Percentiles rank a stretch among this genome's conserved stretches.
Conservation (phyloP, 345 rosid genomes). For the Excoecaria agallocha region DNA sequence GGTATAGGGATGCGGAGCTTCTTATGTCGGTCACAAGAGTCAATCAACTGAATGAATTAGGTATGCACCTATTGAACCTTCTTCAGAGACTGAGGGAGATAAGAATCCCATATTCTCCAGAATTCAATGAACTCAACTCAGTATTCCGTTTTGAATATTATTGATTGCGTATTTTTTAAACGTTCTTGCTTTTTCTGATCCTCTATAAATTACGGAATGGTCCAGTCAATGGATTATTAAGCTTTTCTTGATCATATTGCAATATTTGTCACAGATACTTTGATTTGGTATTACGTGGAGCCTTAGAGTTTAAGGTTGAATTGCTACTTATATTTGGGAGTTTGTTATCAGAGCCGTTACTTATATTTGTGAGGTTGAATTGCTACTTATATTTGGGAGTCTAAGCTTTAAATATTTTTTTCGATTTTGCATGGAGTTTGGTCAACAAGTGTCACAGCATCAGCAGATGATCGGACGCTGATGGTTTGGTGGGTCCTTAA, state of each 20-base stretch:
- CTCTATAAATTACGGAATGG: too few relatives aligned
- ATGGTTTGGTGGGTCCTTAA: background rate
- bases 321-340: too few relatives aligned
- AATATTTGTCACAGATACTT: too few relatives aligned
- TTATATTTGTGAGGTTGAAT: too few relatives aligned
- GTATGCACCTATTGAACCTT: constrained; percentile 27
- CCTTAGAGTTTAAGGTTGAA: background rate
- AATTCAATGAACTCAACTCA: background rate
- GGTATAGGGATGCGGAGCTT: constrained; percentile 67
- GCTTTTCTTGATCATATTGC: too few relatives aligned
- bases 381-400: background rate
- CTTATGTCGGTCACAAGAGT: constrained; percentile 76
- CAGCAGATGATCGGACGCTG: background rate
- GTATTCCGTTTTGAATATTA: background rate
- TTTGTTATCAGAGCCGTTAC: too few relatives aligned
- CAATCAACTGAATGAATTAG: constrained; percentile 82
- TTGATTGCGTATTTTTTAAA: background rate
- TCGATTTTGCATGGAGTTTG: background rate
- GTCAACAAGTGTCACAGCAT: background rate
- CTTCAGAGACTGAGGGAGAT: background rate
- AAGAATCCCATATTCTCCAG: background rate
- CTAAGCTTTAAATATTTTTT: background rate
- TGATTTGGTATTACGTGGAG: background rate
- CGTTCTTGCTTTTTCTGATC: background rate
- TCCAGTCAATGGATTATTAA: too few relatives aligned